Conservation (phyloP, 148 eudicot species). For the Vaccinium corymbosum region DNA sequence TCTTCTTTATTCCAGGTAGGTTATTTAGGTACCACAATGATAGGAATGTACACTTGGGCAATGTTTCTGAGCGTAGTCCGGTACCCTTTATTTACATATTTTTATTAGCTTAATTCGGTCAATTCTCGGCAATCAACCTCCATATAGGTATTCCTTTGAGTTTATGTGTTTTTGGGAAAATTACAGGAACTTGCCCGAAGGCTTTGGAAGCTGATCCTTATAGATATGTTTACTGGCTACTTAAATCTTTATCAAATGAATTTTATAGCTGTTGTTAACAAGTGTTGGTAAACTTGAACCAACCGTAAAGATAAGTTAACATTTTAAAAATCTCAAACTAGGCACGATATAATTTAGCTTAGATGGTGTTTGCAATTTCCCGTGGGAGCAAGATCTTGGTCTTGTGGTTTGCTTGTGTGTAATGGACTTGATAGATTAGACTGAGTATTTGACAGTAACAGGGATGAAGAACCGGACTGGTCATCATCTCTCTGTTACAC, state of each 20-base stretch:
- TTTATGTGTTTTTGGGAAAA: conserved; percentile 8
- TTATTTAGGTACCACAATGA: conserved; percentile 10
- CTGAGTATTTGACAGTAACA: background rate
- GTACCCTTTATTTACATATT: background rate
- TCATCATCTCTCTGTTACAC: background rate
- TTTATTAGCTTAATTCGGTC: conserved; percentile 1
- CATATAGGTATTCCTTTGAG: background rate
- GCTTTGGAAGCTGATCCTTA: background rate
- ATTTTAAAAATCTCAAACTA: background rate
- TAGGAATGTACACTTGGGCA: background rate
- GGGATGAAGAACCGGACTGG: background rate
- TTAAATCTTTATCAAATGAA: background rate
- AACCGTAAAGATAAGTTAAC: background rate
- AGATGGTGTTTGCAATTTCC: background rate
- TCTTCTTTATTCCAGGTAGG: conserved; percentile 83
- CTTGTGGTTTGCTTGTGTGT: background rate
- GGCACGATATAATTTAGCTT: background rate
- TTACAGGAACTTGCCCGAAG: background rate
- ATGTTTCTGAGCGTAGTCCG: background rate
- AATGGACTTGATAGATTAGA: background rate
- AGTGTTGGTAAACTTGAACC: background rate
- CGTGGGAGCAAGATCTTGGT: background rate
- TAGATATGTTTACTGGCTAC: background rate
- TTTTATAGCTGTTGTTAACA: background rate
- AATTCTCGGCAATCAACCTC: background rate